Conservation (phyloP, 228 moss, liverwort and hornwort genomes). For the Sphagnum fallax region DNA sequence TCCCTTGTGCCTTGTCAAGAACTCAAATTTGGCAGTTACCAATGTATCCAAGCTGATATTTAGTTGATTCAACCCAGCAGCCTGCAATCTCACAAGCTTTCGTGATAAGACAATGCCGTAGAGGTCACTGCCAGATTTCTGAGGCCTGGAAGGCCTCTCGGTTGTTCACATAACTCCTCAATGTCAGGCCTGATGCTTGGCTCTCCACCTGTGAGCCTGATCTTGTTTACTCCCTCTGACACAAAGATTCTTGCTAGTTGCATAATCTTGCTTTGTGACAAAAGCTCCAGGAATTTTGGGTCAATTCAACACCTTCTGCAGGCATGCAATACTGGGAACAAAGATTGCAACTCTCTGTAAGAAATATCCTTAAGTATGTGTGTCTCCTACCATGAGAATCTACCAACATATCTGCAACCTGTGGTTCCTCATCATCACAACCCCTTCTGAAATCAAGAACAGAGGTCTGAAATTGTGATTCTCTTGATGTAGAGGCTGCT, state of each 20-base stretch:
- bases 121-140: constrained; percentile 87
- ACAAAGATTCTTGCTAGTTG: constrained; percentile 82
- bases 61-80: constrained; percentile 73
- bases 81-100: constrained; percentile 66
- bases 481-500: constrained; percentile 6
- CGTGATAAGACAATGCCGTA: constrained; percentile 76
- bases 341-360: constrained; percentile 95
- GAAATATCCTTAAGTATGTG: constrained; percentile 86
- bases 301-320: constrained; percentile 84
- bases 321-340: constrained; percentile 98
- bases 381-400: constrained; percentile 84
- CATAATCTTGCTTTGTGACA: constrained; percentile 64
- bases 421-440: constrained; percentile 10
- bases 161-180: constrained; percentile 67
- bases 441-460: constrained; percentile 3
- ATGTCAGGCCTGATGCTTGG: constrained; percentile 82
- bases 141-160: constrained; percentile 65
- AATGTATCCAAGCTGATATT: constrained; percentile 90
- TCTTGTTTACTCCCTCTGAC: constrained; percentile 84
- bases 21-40: constrained; percentile 92
- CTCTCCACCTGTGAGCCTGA: constrained; percentile 94
- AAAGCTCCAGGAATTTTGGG: constrained; percentile 38
- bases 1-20: constrained; percentile 78
- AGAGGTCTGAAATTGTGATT: constrained; percentile 10
- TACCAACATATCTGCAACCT: constrained; percentile 71